phyloP scores from a whole-genome alignment of 129 eudicot species.

The Helichrysum umbraculigerum region DNA sequence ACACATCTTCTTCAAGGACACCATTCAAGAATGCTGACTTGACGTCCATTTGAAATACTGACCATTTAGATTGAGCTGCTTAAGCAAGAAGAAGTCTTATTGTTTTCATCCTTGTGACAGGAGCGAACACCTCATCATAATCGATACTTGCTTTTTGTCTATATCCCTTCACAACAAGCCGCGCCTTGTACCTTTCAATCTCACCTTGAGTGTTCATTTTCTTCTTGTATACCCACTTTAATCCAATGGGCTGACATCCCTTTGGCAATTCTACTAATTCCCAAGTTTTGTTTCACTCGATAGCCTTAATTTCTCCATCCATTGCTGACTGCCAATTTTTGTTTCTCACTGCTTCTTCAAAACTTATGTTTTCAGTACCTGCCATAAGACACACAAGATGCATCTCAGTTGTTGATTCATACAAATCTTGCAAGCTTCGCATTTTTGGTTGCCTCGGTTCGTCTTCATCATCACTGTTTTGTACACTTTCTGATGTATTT shows the following conservation, averaged over 20 bases:
- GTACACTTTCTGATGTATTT: not conserved
- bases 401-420: not conserved
- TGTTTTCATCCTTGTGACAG: not conserved
- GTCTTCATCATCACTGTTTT: not conserved
- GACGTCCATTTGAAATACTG: not conserved
- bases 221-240: not conserved
- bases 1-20: not conserved
- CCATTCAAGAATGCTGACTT: constrained; percentile 5
- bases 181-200: not conserved
- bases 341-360: constrained; percentile 1
- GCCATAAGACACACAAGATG: constrained; percentile 4
- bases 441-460: not conserved
- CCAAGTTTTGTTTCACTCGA: not conserved
- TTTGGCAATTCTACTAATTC: not conserved
- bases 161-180: constrained; percentile 1
- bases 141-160: not conserved
- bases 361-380: not conserved
- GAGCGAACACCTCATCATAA: not conserved
- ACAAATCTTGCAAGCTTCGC: not conserved
- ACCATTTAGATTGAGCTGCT: not conserved
- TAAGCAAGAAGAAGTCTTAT: not conserved
- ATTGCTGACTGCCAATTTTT: not conserved
- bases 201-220: not conserved
- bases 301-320: not conserved
- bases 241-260: not conserved